Evolutionary conservation across 805 yeast species (phyloP).

Genomic region (Yarrowia deformans): DNA sequence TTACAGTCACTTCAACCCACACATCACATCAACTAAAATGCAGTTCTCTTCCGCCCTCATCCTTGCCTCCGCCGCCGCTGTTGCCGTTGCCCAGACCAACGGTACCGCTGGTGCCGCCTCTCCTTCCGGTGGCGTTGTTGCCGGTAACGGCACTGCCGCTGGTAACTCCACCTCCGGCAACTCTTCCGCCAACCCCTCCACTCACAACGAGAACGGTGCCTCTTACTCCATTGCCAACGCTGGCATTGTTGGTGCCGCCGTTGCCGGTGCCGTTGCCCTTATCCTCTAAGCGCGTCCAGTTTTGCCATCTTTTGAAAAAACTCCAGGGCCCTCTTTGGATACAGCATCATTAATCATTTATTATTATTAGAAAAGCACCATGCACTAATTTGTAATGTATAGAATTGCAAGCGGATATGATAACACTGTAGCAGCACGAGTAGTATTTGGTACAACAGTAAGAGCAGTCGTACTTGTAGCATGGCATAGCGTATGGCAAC

Average conservation of each 20-base stretch:
- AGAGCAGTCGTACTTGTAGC: not conserved
- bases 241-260: constrained; percentile 53
- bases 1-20: not conserved
- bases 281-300: constrained; percentile 47
- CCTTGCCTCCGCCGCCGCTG: constrained; percentile 47
- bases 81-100: constrained; percentile 44
- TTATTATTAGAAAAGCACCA: constrained; percentile 38
- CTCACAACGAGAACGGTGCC: constrained; percentile 47
- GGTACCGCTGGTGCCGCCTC: constrained; percentile 42
- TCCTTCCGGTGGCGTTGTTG: constrained; percentile 42
- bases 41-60: constrained; percentile 48
- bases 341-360: constrained; percentile 34
- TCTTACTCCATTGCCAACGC: constrained; percentile 50
- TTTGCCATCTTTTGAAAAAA: not conserved
- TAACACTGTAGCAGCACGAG: not conserved
- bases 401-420: constrained; percentile 11
- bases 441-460: not conserved
- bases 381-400: constrained; percentile 39
- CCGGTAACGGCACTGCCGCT: constrained; percentile 41
- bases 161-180: constrained; percentile 44
- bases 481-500: too few species aligned
- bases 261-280: constrained; percentile 53
- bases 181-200: constrained; percentile 45
- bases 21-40: constrained; percentile 43
- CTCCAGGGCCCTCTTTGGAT: too few species aligned